These are phyloP conservation scores for Immersiporthe knoxdaviesiana DNA, from an alignment of 2,329 filamentous ascomycete species.

Conservation along the genomic window DNA sequence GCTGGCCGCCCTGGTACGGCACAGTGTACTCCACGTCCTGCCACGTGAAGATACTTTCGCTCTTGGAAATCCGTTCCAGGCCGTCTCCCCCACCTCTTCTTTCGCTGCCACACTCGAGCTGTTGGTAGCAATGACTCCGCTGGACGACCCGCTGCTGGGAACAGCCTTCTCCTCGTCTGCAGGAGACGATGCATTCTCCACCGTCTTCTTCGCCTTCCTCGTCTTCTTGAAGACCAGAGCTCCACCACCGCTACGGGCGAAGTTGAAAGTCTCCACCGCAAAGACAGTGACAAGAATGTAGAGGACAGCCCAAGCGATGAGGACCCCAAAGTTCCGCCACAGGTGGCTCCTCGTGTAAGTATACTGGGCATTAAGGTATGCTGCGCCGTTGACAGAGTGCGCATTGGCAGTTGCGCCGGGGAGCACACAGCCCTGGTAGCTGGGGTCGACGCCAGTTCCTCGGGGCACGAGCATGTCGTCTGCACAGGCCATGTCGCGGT, in stretches of 20 bases:
- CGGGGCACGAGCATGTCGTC: constrained; percentile 50
- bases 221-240: constrained; percentile 34
- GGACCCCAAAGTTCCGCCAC: constrained; percentile 78
- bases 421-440: constrained; percentile 33
- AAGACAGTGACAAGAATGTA: constrained; percentile 74
- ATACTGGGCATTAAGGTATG: constrained; percentile 60
- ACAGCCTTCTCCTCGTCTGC: constrained; percentile 28
- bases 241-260: constrained; percentile 46
- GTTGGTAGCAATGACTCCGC: neutral
- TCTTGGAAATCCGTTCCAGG: constrained; percentile 22
- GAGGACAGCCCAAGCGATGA: constrained; percentile 74
- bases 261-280: constrained; percentile 67
- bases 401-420: constrained; percentile 27
- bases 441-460: constrained; percentile 42
- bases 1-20: constrained; percentile 25
- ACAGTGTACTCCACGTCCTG: constrained; percentile 30
- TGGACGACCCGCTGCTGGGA: constrained; percentile 45
- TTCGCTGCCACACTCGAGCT: constrained; percentile 58
- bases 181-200: constrained; percentile 21
- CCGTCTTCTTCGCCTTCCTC: constrained; percentile 19
- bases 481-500: constrained; percentile 53
- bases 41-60: constrained; percentile 32
- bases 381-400: constrained; percentile 31
- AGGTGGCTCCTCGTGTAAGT: constrained; percentile 51
- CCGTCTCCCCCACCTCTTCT: constrained; percentile 57